These are phyloP conservation scores for Exutisphaerella laricina DNA, from an alignment of 2,329 filamentous ascomycete genomes.

Conservation along the genomic window DNA sequence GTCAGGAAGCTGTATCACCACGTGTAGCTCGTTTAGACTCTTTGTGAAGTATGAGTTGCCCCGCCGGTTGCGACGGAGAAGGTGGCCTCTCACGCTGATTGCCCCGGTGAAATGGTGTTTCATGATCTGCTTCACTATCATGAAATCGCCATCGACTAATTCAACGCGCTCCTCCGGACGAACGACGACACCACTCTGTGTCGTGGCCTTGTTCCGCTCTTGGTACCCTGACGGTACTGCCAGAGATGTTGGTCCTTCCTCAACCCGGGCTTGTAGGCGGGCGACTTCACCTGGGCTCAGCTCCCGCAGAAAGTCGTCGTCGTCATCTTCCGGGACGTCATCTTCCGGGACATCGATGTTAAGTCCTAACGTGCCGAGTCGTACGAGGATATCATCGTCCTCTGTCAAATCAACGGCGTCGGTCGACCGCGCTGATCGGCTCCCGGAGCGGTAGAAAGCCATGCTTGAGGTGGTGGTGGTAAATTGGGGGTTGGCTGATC, in stretches of 20 bases:
- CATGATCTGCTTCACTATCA: slow-evolving; percentile 37
- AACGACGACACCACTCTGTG: background rate
- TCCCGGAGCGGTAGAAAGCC: background rate
- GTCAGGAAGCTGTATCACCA: slow-evolving; percentile 31
- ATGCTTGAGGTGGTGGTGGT: background rate
- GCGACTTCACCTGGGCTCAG: background rate
- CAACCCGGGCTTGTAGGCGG: background rate
- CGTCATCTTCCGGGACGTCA: slow-evolving; percentile 9
- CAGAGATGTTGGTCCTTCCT: background rate
- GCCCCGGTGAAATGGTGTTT: slow-evolving; percentile 18
- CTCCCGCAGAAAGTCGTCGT: slow-evolving; percentile 7
- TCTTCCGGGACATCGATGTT: background rate
- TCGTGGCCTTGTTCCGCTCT: background rate
- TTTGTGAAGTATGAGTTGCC: slow-evolving; percentile 34
- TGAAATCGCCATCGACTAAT: slow-evolving; percentile 32
- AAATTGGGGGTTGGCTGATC: too few relatives aligned
- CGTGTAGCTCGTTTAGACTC: slow-evolving; percentile 40
- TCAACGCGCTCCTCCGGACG: slow-evolving; percentile 28
- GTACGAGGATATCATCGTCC: background rate
- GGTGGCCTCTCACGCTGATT: slow-evolving; percentile 36
- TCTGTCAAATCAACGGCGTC: background rate
- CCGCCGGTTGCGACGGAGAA: slow-evolving; percentile 32
- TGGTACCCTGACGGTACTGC: background rate
- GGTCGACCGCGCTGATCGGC: background rate
- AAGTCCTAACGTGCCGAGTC: background rate